Evolutionary conservation across 1,284 basidiomycete species (phyloP).

Genomic region (Cutaneotrichosporon sp.): DNA sequence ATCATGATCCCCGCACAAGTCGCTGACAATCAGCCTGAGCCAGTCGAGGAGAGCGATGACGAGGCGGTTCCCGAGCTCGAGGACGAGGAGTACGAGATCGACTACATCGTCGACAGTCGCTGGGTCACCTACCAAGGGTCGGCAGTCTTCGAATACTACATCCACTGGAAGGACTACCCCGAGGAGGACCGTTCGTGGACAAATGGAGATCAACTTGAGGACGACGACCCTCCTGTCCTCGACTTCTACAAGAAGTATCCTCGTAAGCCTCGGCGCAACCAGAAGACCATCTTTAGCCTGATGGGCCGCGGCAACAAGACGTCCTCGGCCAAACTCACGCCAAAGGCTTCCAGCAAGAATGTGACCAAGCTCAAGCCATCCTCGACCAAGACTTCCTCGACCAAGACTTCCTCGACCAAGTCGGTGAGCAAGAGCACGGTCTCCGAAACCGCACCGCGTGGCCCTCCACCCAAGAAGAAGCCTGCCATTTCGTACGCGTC

Average conservation of each 20-base stretch:
- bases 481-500: not conserved
- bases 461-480: not conserved
- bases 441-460: not conserved
- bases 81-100: conserved; percentile 46
- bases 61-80: conserved; percentile 22
- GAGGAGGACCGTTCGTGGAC: conserved; percentile 42
- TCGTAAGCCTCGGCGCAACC: conserved; percentile 25
- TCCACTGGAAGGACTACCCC: conserved; percentile 45
- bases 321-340: not conserved
- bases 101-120: conserved; percentile 45
- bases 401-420: too few relatives aligned
- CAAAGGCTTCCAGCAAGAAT: not conserved
- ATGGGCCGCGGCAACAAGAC: not conserved
- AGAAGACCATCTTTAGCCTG: conserved; percentile 12
- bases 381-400: too few relatives aligned
- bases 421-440: not conserved
- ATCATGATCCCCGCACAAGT: not conserved
- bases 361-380: conserved; percentile 1
- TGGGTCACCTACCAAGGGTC: conserved; percentile 22
- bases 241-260: conserved; percentile 38
- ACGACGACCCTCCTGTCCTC: conserved; percentile 50
- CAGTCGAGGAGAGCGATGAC: not conserved
- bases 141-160: conserved; percentile 37
- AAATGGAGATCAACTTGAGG: conserved; percentile 38
- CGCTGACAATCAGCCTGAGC: not conserved